Evolutionary conservation across 306 rosid species (phyloP).

Genomic region (Acacia crassicarpa): DNA sequence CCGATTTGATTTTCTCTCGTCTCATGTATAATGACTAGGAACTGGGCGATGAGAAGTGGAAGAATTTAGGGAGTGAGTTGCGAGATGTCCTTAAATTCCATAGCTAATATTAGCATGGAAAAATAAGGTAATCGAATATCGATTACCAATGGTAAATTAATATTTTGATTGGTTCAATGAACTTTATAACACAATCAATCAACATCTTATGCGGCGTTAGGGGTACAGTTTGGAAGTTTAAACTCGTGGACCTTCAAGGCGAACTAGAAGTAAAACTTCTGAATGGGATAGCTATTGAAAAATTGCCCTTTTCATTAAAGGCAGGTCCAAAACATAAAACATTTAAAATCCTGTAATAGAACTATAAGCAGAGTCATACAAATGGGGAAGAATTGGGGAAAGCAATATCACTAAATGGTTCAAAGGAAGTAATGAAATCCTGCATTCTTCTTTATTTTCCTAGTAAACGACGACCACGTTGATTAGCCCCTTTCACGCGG

Average conservation of each 20-base stretch:
- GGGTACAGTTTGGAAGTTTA: not conserved
- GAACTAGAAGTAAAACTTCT: not conserved
- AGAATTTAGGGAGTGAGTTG: not conserved
- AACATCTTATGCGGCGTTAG: not conserved
- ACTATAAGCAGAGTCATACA: not conserved
- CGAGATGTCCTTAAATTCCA: too few relatives aligned
- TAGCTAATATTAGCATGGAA: too few relatives aligned
- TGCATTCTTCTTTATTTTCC: slow-evolving; percentile 54
- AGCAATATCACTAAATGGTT: slow-evolving; percentile 4
- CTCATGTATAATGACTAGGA: not conserved
- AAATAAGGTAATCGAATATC: too few relatives aligned
- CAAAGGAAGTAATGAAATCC: slow-evolving; percentile 12
- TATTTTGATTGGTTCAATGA: too few relatives aligned
- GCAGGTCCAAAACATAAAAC: not conserved
- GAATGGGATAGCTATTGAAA: not conserved
- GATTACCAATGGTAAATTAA: too few relatives aligned
- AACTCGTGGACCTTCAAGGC: not conserved
- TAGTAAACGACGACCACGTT: slow-evolving; percentile 67
- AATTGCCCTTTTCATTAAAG: not conserved
- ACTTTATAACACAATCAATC: not conserved
- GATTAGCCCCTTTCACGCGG: slow-evolving; percentile 66
- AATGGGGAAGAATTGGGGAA: not conserved
- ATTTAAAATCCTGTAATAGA: not conserved
- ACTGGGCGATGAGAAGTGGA: not conserved
- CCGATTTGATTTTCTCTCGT: not conserved